Base-by-base conservation (phyloP, 1,139 yeast species). In the Taphrina wiesneri region DNA sequence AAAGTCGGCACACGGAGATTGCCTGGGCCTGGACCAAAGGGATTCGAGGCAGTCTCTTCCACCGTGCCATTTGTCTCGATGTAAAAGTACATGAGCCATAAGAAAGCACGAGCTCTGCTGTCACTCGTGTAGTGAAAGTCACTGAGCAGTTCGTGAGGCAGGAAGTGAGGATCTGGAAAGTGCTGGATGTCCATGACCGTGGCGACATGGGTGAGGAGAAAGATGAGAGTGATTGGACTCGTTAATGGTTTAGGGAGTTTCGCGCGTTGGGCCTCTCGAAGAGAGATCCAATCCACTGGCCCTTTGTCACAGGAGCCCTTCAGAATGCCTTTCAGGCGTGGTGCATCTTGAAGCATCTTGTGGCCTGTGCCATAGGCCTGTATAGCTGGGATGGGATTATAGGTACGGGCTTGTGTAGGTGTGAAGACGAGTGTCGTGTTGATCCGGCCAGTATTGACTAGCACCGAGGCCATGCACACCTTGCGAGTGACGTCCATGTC, bases 341-440 rank as follows among this genome's bases (percentile, higher is more conserved):
- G 98, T 0, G 98, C 95, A 75, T 93, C 99, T 76, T 93, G 98
- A 52, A 93, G 79, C 66, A 91, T 95, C 74, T 88, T 90, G 66
- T 78, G 79, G 57, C 77, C 78, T 13, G 87, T 84, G 15, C 54
- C 65, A 69, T 83, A 84, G 1, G 87, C 85, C 74, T 93, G 98
- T 63, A 93, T 80, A 5, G 92, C 85, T 0, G 99, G 99, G 45
- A 93, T 90, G 15, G 96, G 88, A 76, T 92, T 97, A 74, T 88
- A 93, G 0, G 97, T 92, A 72, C 98, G 81, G 71, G 92, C 80
- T 69, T 92, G 93, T 0, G 97, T 90, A 71, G 91, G 87, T 56
- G 59, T 53, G 67, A 71, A 93, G 76, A 92, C 92, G 64, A 93
- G 86, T 3, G 98, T 93, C 1, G 99, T 93, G 77, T 93, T 93